Percentiles rank a stretch among this genome's conserved stretches.
These are phyloP conservation scores for Asterophora lycoperdoides DNA, from an alignment of 768 basidiomycete species.

Conservation along the genomic window DNA sequence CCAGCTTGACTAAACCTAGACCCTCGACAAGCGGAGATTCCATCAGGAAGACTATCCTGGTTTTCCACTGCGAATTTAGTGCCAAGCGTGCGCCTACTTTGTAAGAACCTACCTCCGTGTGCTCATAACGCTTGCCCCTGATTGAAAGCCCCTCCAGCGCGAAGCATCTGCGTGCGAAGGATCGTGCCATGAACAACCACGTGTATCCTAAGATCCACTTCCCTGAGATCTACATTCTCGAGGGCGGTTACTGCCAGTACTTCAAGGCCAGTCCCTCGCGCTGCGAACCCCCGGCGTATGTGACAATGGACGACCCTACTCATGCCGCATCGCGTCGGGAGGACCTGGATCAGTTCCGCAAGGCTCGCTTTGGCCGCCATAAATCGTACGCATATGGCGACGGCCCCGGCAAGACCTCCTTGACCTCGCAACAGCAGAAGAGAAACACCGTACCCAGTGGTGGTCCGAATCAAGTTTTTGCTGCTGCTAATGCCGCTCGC, in stretches of 20 bases:
- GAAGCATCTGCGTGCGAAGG: constrained; percentile 87
- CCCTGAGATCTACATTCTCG: constrained; percentile 94
- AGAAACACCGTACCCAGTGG: constrained; percentile 61
- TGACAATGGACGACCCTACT: constrained; percentile 92
- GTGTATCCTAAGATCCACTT: constrained; percentile 91
- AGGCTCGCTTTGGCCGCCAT: constrained; percentile 80
- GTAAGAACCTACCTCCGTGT: constrained; percentile 43
- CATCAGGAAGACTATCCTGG: constrained; percentile 73
- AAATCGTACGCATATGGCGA: constrained; percentile 95
- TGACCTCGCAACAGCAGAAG: constrained; percentile 44
- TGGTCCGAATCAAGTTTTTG: constrained; percentile 53
- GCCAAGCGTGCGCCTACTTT: constrained; percentile 94
- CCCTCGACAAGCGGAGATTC: constrained; percentile 73
- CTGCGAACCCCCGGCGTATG: constrained; percentile 81
- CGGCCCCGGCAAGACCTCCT: constrained; percentile 37
- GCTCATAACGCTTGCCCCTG: not conserved
- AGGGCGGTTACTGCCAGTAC: constrained; percentile 93
- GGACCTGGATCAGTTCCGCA: constrained; percentile 90
- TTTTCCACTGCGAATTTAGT: constrained; percentile 99
- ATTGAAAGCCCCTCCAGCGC: constrained; percentile 49
- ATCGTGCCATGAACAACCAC: constrained; percentile 84
- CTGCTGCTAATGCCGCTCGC: constrained; percentile 66
- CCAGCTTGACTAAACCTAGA: constrained; percentile 48
- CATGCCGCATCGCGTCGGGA: constrained; percentile 77
- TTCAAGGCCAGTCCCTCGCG: constrained; percentile 62